Evolutionary conservation across 1,139 yeast species (phyloP).

Genomic region (Debaryomyces coudertii): DNA sequence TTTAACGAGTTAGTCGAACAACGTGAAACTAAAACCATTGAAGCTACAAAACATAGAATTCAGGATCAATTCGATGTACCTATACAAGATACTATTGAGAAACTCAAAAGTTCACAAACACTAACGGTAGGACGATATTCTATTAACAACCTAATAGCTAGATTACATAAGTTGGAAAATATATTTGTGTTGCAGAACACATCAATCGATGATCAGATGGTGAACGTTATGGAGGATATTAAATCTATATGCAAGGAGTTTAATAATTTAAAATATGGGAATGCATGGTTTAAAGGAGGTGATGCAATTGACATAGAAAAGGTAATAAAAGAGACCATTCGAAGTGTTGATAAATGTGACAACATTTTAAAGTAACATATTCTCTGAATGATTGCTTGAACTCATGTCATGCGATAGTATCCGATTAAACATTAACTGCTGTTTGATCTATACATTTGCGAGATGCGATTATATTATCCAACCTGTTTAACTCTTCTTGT

Average conservation of each 20-base stretch:
- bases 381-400: background rate
- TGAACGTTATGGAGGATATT: conserved; percentile 21
- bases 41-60: conserved; percentile 21
- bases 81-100: conserved; percentile 15
- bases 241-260: conserved; percentile 21
- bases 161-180: conserved; percentile 18
- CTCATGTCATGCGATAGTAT: background rate
- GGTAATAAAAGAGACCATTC: conserved; percentile 15
- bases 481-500: conserved; percentile 24
- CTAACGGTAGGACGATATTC: conserved; percentile 14
- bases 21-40: conserved; percentile 18
- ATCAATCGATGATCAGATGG: conserved; percentile 20
- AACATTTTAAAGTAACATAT: background rate
- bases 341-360: conserved; percentile 17
- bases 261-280: conserved; percentile 25
- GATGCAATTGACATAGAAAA: conserved; percentile 15
- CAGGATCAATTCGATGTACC: conserved; percentile 29
- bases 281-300: conserved; percentile 19
- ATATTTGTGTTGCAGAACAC: conserved; percentile 16
- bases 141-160: conserved; percentile 18
- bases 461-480: conserved; percentile 12
- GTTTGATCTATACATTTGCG: background rate
- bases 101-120: background rate
- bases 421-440: background rate
- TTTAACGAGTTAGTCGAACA: conserved; percentile 26